Conservation (phyloP, 805 yeast genomes). For the Scheffersomyces ergatensis region DNA sequence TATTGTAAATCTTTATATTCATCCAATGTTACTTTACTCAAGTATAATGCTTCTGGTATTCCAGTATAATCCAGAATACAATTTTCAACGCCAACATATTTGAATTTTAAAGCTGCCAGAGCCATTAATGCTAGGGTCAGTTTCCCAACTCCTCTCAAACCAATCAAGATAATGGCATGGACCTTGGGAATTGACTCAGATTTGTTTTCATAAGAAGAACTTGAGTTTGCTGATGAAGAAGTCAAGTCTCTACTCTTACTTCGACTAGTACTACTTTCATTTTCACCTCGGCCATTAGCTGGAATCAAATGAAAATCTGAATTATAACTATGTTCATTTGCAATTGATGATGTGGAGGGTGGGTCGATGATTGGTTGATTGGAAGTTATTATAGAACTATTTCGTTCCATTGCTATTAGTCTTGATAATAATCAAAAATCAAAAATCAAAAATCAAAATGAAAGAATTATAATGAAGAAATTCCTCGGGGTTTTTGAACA, state of each 20-base stretch:
- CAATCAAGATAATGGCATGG: conserved; percentile 9
- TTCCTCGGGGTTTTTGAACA: too few species aligned
- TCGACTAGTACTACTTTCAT: neutral
- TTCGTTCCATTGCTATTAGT: too few species aligned
- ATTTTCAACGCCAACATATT: conserved; percentile 12
- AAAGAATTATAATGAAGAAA: too few species aligned
- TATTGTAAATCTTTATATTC: conserved; percentile 9
- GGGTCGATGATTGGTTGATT: too few species aligned
- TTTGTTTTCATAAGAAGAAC: neutral
- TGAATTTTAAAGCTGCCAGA: conserved; percentile 11
- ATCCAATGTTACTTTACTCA: conserved; percentile 7
- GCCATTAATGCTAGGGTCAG: conserved; percentile 17
- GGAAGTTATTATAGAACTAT: too few species aligned
- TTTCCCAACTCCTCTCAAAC: conserved; percentile 16
- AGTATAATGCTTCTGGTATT: conserved; percentile 8
- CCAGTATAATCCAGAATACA: conserved; percentile 10
- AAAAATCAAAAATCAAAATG: too few species aligned
- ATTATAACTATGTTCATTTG: too few species aligned
- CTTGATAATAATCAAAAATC: too few species aligned
- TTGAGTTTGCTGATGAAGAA: too few species aligned
- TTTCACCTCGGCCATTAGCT: neutral
- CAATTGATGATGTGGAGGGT: too few species aligned
- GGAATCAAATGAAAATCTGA: neutral
- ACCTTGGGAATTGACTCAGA: neutral
- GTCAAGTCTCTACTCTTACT: neutral